phyloP scores from a whole-genome alignment of 2,329 filamentous ascomycete species.

The Diplodia sapinea region DNA sequence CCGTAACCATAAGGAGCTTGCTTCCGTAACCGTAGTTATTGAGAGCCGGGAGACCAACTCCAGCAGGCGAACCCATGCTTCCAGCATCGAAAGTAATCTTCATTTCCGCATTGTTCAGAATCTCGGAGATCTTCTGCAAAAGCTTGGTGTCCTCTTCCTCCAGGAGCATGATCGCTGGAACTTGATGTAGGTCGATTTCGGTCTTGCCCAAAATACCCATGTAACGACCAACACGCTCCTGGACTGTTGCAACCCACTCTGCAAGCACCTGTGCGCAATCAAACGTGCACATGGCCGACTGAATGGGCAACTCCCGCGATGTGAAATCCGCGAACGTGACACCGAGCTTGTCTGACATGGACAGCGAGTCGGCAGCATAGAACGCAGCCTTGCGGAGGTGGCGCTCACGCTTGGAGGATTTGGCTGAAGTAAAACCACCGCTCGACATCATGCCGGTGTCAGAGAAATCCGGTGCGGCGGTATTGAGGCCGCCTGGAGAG shows the following conservation, averaged over 20 bases:
- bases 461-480: constrained; percentile 31
- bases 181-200: constrained; percentile 76
- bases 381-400: constrained; percentile 93
- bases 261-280: constrained; percentile 93
- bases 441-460: constrained; percentile 39
- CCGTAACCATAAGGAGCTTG: constrained; percentile 82
- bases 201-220: constrained; percentile 86
- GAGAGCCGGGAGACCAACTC: constrained; percentile 60
- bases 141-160: constrained; percentile 92
- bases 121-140: constrained; percentile 78
- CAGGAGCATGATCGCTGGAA: constrained; percentile 86
- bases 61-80: constrained; percentile 46
- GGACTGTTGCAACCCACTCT: constrained; percentile 91
- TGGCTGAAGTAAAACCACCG: constrained; percentile 40
- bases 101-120: constrained; percentile 75
- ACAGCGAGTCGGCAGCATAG: constrained; percentile 89
- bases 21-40: constrained; percentile 75
- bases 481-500: constrained; percentile 35
- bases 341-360: constrained; percentile 84
- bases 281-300: constrained; percentile 89
- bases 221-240: constrained; percentile 90
- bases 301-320: constrained; percentile 83
- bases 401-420: constrained; percentile 76
- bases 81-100: constrained; percentile 70
- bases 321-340: constrained; percentile 84